These are phyloP conservation scores for Aspergillus chevalieri DNA, from an alignment of 2,329 filamentous ascomycete species.

Conservation along the genomic window DNA sequence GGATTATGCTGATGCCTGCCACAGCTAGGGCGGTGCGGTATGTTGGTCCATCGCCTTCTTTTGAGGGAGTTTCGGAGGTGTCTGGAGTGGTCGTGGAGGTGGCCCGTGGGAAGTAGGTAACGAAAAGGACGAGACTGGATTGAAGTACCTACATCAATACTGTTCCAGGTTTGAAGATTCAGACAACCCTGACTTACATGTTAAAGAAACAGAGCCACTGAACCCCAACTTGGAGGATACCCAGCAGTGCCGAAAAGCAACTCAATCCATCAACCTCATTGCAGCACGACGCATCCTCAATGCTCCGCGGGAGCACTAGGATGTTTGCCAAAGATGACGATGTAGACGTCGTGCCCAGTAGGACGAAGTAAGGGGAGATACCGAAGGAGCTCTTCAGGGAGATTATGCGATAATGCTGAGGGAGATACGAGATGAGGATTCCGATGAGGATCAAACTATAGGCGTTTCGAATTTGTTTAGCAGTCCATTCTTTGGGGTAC, in stretches of 20 bases:
- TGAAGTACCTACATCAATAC: background rate
- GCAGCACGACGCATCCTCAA: conserved; percentile 80
- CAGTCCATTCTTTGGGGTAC: conserved; percentile 1
- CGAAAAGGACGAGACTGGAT: conserved; percentile 77
- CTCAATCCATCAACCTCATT: conserved; percentile 72
- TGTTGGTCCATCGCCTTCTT: conserved; percentile 50
- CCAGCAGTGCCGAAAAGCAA: conserved; percentile 77
- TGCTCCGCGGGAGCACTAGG: conserved; percentile 74
- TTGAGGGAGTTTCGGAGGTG: conserved; percentile 39
- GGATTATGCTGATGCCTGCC: conserved; percentile 64
- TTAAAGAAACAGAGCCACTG: conserved; percentile 90
- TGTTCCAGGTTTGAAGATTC: background rate
- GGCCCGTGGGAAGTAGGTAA: conserved; percentile 80
- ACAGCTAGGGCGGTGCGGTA: conserved; percentile 77
- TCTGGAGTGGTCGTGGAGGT: conserved; percentile 15
- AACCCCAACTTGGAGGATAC: conserved; percentile 81
- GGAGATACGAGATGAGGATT: conserved; percentile 86
- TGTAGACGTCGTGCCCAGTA: conserved; percentile 86
- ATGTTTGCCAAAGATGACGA: conserved; percentile 91
- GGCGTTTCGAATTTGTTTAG: background rate
- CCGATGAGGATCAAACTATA: conserved; percentile 67
- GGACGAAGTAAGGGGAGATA: conserved; percentile 89
- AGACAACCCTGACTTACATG: conserved; percentile 58
- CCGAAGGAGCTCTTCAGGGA: conserved; percentile 79
- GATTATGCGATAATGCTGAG: conserved; percentile 90